Percentiles rank a stretch among this genome's conserved stretches.
phyloP scores from a whole-genome alignment of 176 grass and related monocot species.

The Oryza nivara region DNA sequence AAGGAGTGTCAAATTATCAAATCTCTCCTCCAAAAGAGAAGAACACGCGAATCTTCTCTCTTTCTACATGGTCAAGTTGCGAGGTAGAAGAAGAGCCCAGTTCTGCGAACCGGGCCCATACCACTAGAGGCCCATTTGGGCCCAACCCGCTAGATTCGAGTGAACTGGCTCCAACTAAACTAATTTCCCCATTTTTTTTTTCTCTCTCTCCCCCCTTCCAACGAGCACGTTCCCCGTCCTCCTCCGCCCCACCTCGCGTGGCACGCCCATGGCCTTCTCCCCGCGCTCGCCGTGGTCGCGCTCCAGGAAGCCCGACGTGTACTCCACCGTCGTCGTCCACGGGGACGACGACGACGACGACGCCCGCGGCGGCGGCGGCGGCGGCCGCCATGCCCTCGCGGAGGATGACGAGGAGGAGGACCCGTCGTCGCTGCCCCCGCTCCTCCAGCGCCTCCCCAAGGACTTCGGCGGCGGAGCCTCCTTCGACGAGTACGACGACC shows the following conservation, averaged over 20 bases:
- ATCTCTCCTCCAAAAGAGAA: neutral
- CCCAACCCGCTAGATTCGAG: constrained; percentile 41
- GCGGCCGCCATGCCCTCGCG: constrained; percentile 17
- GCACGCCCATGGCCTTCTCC: constrained; percentile 71
- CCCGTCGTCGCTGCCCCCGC: constrained; percentile 88
- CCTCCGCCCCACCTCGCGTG: constrained; percentile 39
- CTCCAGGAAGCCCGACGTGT: constrained; percentile 62
- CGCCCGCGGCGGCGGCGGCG: neutral
- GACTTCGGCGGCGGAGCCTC: constrained; percentile 92
- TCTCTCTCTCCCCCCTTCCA: constrained; percentile 8
- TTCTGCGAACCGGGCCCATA: constrained; percentile 6
- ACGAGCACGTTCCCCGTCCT: constrained; percentile 50
- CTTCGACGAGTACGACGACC: constrained; percentile 82
- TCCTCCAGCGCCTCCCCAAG: constrained; percentile 98
- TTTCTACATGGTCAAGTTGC: no score
- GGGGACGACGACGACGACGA: constrained; percentile 48
- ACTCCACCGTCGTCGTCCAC: constrained; percentile 89
- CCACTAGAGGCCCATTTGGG: constrained; percentile 11
- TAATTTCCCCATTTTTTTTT: constrained; percentile 27
- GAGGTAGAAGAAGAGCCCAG: neutral
- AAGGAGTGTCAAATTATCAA: no score
- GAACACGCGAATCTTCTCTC: neutral
- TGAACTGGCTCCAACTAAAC: constrained; percentile 56
- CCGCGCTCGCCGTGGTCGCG: constrained; percentile 72
- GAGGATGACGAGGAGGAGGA: constrained; percentile 68